phyloP scores from a whole-genome alignment of 1,284 basidiomycete species.

The Puccinia horiana region DNA sequence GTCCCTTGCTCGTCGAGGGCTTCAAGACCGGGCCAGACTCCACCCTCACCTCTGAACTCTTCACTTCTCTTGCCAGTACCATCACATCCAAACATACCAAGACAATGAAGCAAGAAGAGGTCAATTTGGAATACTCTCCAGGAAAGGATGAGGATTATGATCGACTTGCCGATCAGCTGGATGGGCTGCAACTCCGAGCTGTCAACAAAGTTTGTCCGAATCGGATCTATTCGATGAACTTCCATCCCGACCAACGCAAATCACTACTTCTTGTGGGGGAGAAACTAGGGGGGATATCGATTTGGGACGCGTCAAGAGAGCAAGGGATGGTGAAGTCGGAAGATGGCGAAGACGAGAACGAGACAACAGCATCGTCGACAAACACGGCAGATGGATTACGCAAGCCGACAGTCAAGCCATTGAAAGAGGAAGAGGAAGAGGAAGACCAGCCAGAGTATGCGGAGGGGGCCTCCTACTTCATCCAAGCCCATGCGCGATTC shows the following conservation, averaged over 20 bases:
- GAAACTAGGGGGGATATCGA: constrained; percentile 31
- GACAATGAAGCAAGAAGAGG: constrained; percentile 42
- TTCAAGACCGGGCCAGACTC: background rate
- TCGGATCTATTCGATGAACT: constrained; percentile 43
- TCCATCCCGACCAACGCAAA: constrained; percentile 36
- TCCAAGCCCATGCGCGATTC: constrained; percentile 35
- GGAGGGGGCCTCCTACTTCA: constrained; percentile 26
- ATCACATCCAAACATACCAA: background rate
- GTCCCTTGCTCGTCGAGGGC: constrained; percentile 24
- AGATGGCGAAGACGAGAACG: constrained; percentile 19
- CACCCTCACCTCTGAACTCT: background rate
- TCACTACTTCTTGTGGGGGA: constrained; percentile 34
- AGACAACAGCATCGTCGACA: background rate
- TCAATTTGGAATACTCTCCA: constrained; percentile 34
- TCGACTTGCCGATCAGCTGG: constrained; percentile 8
- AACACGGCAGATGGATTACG: background rate
- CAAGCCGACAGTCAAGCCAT: background rate
- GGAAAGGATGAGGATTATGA: constrained; percentile 27
- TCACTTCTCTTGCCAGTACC: constrained; percentile 11
- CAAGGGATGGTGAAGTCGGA: background rate
- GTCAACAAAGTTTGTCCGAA: constrained; percentile 31
- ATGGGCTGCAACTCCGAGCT: background rate
- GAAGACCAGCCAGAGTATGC: constrained; percentile 3
- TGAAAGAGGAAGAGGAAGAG: constrained; percentile 18
- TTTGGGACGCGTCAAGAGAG: constrained; percentile 37